phyloP scores from a whole-genome alignment of 352 stramenopile genomes.

The Globisporangium recalcitrans region DNA sequence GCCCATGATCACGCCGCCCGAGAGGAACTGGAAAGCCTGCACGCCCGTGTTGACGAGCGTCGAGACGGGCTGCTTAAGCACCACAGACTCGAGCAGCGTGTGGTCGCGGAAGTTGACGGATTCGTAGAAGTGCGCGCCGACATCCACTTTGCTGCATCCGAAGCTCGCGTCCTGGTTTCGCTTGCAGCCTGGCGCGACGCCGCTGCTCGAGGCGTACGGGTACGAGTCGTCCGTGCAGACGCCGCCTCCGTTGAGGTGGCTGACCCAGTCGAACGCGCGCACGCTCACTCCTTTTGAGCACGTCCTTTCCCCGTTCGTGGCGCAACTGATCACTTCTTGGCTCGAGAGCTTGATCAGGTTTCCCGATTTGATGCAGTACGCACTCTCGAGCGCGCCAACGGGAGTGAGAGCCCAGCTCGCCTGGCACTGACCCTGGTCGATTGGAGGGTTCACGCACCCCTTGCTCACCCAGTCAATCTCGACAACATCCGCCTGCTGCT shows the following conservation, averaged over 20 bases:
- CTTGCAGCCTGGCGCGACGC: constrained; percentile 26
- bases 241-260: constrained; percentile 30
- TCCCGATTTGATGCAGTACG: constrained; percentile 33
- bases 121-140: constrained; percentile 40
- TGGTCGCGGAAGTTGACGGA: constrained; percentile 16
- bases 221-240: constrained; percentile 45
- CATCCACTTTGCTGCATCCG: constrained; percentile 34
- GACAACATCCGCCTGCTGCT: not conserved
- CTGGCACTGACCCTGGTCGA: constrained; percentile 43
- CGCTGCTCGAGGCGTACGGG: constrained; percentile 34
- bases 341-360: constrained; percentile 36
- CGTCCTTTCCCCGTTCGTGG: constrained; percentile 27
- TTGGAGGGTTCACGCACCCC: constrained; percentile 65
- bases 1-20: constrained; percentile 47
- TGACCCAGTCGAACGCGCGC: constrained; percentile 49
- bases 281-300: constrained; percentile 51
- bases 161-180: constrained; percentile 14
- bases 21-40: constrained; percentile 55
- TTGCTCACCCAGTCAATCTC: constrained; percentile 55
- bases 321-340: constrained; percentile 67
- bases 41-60: constrained; percentile 55
- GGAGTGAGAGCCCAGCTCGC: constrained; percentile 54
- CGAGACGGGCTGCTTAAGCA: constrained; percentile 41
- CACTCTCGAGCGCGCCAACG: constrained; percentile 43
- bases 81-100: constrained; percentile 30